Percentiles rank a stretch among this genome's conserved stretches.
Evolutionary conservation across 2,329 filamentous ascomycete species (phyloP).

Genomic region (Fusarium gaditjirri): DNA sequence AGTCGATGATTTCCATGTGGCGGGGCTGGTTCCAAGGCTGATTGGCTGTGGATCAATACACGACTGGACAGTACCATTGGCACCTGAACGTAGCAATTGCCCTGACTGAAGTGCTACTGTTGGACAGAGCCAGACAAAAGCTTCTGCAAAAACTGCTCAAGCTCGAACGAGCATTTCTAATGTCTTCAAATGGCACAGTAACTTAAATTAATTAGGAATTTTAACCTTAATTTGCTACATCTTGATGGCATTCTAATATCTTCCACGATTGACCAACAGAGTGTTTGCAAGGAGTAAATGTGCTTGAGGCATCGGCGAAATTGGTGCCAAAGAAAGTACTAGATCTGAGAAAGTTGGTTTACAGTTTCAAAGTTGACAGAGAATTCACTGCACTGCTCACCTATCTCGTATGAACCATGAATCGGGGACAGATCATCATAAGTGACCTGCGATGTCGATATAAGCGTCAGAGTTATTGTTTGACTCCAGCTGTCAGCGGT

Average conservation of each 20-base stretch:
- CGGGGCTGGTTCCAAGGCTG: no score
- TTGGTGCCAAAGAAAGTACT: rapidly evolving
- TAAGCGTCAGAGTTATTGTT: not conserved
- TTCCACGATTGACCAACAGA: no score
- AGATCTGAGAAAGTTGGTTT: rapidly evolving
- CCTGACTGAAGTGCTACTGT: not conserved
- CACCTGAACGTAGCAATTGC: no score
- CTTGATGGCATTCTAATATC: no score
- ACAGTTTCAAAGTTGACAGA: not conserved
- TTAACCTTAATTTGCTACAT: no score
- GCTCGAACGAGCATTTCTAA: not conserved
- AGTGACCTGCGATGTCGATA: not conserved
- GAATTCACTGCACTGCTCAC: not conserved
- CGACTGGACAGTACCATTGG: no score
- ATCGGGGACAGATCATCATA: not conserved
- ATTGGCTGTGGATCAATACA: not conserved
- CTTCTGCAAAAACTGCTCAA: not conserved
- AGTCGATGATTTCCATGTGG: no score
- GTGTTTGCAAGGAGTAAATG: not conserved
- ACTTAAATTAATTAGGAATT: no score
- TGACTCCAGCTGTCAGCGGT: not conserved
- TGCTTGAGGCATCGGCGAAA: not conserved
- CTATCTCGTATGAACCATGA: not conserved
- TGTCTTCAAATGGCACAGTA: no score
- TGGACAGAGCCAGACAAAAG: not conserved